Base-by-base conservation (phyloP, 78 protist genomes). In the Chrysochromulina parva region DNA sequence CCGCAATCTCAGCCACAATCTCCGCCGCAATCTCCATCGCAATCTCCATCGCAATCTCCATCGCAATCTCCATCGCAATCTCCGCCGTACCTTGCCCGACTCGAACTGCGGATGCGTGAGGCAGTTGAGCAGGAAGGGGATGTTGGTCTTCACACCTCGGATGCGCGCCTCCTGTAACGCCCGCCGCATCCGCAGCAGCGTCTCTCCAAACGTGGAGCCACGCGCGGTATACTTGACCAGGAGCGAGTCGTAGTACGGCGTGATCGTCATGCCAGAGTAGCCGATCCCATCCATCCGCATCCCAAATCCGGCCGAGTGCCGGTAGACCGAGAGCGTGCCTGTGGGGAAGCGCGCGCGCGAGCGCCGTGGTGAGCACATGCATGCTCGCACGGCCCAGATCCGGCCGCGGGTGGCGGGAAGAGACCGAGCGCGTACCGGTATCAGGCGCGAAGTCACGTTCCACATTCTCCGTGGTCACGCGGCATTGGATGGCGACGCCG, bases 211-310 rank as follows among this genome's bases (percentile, higher is more conserved):
- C 28, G 26, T n/a, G 58, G 28, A n/a, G 22, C 62, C 94, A 3
- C 50, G 20, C 28, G 65, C 69, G 20, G 71, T 88, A 4, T 71
- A 4, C 90, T 94, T 94, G 22, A 47, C n/a, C 14, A 94, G 92
- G 62, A 94, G 66, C 53, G 94, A 88, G 90, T 94, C 95, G 85
- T 91, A 94, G 85, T 94, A 82, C 24, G 95, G 95, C n/a, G 93
- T 52, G 90, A 93, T 90, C 53, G 86, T 86, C 17, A 69, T 22
- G 20, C 95, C 93, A 0, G 85, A 10, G 85, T 88, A 86, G n/a
- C 54, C 76, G 2, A 38, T 26, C 19, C 84, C 71, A 66, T 93
- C 94, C 28, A 93, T 52, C 48, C 94, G 91, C 57, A 93, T 93
- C 24, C 94, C 94, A 69, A 81, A 19, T 24, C 94, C 94, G 24